Conservation (phyloP, 768 basidiomycete species). For the Suillus luteus region DNA sequence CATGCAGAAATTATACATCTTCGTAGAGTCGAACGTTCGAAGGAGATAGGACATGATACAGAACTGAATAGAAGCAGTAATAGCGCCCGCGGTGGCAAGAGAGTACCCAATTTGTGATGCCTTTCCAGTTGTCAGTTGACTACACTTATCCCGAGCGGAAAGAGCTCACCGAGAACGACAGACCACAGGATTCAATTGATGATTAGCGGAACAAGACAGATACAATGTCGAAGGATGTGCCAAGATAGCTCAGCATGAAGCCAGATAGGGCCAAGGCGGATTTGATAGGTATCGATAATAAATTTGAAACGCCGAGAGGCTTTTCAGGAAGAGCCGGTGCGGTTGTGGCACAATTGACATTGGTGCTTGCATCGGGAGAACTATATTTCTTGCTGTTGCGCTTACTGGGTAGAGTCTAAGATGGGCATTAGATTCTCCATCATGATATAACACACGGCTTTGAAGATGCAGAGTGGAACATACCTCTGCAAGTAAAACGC, state of each 20-base stretch:
- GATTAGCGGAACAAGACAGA: constrained; percentile 73
- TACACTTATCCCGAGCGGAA: not conserved
- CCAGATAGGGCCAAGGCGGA: constrained; percentile 54
- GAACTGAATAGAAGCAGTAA: constrained; percentile 52
- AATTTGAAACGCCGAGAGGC: constrained; percentile 34
- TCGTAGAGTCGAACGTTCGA: constrained; percentile 49
- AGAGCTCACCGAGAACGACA: constrained; percentile 55
- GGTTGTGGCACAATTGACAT: constrained; percentile 9
- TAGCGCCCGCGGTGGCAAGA: constrained; percentile 52
- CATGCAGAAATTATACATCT: constrained; percentile 57
- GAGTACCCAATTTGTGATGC: constrained; percentile 62
- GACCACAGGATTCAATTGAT: constrained; percentile 54
- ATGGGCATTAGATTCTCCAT: not conserved
- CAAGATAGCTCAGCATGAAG: constrained; percentile 53
- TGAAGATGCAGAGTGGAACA: constrained; percentile 11
- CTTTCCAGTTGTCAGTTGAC: constrained; percentile 32
- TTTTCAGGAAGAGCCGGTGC: constrained; percentile 20
- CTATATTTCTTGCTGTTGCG: constrained; percentile 31
- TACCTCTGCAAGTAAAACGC: constrained; percentile 59
- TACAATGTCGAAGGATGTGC: constrained; percentile 62
- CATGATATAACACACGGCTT: not conserved
- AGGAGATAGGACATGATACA: constrained; percentile 56
- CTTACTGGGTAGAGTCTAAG: constrained; percentile 51
- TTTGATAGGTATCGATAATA: constrained; percentile 55
- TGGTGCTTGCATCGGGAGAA: constrained; percentile 13